Evolutionary conservation across 1,284 basidiomycete species (phyloP).

Genomic region (Ganoderma lucidum): DNA sequence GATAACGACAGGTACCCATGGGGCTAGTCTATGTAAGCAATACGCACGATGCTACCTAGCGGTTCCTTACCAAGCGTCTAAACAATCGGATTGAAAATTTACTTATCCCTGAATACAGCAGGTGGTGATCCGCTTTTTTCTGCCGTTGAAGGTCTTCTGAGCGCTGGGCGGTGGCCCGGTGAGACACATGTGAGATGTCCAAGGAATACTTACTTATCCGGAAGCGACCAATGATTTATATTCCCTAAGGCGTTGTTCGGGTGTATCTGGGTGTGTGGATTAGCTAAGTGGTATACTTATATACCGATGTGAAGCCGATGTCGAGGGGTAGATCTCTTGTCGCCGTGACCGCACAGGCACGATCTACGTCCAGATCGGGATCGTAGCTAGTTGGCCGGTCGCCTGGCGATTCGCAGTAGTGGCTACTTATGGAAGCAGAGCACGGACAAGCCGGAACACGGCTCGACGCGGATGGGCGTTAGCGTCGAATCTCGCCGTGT

Average conservation of each 20-base stretch:
- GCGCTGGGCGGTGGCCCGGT: neutral
- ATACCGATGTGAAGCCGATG: neutral
- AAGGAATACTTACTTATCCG: neutral
- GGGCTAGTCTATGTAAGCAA: no score
- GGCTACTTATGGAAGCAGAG: neutral
- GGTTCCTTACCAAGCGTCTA: neutral
- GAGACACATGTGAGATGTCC: neutral
- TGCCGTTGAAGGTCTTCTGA: neutral
- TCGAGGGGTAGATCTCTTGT: neutral
- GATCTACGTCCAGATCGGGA: slow-evolving; percentile 5
- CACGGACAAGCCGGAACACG: neutral
- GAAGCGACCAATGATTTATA: neutral
- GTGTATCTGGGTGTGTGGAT: no score
- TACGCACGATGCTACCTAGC: no score
- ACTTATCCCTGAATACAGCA: neutral
- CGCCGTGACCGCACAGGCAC: slow-evolving; percentile 5
- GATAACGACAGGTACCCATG: no score
- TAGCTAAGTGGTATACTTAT: neutral
- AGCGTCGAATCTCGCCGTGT: neutral
- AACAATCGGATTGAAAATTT: neutral
- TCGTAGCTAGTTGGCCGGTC: neutral
- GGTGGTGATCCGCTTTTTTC: neutral
- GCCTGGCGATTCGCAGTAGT: neutral
- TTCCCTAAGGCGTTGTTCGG: no score
- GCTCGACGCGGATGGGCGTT: neutral